Evolutionary conservation across 2,329 filamentous ascomycete species (phyloP), one percentile per base, ranked within the genome.

Genomic region (Aureobasidium uvarum): DNA sequence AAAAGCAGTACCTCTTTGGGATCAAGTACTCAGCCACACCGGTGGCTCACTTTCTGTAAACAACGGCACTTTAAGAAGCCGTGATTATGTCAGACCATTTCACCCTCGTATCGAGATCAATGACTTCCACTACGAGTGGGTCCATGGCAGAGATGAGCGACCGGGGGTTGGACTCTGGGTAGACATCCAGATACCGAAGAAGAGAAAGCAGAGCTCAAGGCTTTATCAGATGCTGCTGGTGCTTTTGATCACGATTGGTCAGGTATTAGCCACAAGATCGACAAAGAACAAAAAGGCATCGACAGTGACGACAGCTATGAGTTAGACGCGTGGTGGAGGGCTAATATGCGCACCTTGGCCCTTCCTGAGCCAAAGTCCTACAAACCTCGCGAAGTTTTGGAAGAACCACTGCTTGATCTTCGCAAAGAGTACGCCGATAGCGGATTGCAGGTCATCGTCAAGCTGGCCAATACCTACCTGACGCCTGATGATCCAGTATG

Each of bases 361-460:
- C 14, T 54, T 33, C 51, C 51, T 25, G 51, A 54, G 25, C 51
- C 51, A 38, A 54, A 54, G n/a, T n/a, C 51, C 2, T 54, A 39
- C 14, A 38, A 18, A 38, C 51, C 51, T 25, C 51, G 51, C n/a
- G 33, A 39, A 20, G 10, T 39, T 1, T 13, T 33, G 16, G 51
- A 39, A 54, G 51, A 54, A 14, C 51, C 51, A 23, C 33, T 20
- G 23, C 51, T 54, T 18, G 64, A 71, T 50, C 67, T 73, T 8
- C 69, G 69, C 45, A 60, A 70, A 28, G 69, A 77, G 18, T 81
- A 78, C 66, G 69, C 73, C 10, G 70, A 78, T 0, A 72, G 74
- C 5, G 81, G 82, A 1, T 70, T 89, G 4, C 87, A 90, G 69
- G 73, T 89, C 39, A 85, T 89, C 59, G 81, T 88, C 39, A 88